Evolutionary conservation across 176 grass and related monocot genomes (phyloP).

Genomic region (Elymus sibiricus): DNA sequence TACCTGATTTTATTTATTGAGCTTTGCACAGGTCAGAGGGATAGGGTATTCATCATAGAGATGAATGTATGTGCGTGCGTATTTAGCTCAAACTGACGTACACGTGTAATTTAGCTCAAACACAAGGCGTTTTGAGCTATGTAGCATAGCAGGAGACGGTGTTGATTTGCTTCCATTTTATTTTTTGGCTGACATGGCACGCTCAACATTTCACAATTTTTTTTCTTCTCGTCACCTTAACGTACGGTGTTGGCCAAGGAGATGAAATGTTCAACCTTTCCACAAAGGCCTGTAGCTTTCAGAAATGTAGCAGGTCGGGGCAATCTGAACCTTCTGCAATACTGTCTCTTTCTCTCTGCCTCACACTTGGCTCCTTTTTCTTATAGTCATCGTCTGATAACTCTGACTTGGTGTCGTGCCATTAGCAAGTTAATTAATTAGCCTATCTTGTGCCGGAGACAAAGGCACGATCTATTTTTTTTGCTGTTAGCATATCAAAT

Average conservation of each 20-base stretch:
- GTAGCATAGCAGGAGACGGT: background rate
- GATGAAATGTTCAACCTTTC: background rate
- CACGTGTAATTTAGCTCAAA: background rate
- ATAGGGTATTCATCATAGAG: too few species aligned
- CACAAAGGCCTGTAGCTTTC: background rate
- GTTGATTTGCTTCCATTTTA: background rate
- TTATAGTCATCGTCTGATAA: background rate
- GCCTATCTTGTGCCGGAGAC: background rate
- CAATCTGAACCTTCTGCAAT: constrained; percentile 6
- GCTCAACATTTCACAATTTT: background rate
- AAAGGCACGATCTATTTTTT: background rate
- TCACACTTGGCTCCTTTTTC: background rate
- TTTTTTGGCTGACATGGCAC: background rate
- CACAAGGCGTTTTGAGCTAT: background rate
- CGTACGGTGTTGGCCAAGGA: background rate
- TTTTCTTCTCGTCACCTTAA: background rate
- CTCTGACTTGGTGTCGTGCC: background rate
- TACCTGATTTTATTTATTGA: too few species aligned
- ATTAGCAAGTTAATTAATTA: background rate
- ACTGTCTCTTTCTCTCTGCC: background rate
- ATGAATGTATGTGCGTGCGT: too few species aligned
- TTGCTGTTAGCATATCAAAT: background rate
- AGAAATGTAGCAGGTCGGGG: background rate
- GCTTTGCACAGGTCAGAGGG: too few species aligned
- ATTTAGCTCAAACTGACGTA: too few species aligned